A percentile compares a stretch with the other conserved stretches of the same genome.
Conservation (phyloP, 371 early-diverging fungal genomes). For the Apophysomyces sp. region DNA sequence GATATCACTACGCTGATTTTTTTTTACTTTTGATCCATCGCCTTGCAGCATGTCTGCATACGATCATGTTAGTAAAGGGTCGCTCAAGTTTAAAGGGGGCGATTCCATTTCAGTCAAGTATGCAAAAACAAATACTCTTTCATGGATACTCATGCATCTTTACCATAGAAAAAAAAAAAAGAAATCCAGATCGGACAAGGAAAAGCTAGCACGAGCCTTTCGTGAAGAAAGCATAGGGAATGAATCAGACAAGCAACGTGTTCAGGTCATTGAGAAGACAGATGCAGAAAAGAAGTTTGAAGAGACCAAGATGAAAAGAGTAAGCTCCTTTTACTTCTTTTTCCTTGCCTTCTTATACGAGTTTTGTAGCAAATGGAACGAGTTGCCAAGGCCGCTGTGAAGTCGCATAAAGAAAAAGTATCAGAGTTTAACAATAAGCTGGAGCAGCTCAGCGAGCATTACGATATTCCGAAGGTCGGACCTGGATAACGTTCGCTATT, state of each 20-base stretch:
- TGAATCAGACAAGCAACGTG: conserved; percentile 14
- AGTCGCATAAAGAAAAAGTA: conserved; percentile 67
- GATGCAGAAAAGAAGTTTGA: conserved; percentile 65
- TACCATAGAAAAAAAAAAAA: conserved; percentile 48
- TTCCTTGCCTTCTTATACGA: neutral
- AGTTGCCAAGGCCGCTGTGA: conserved; percentile 49
- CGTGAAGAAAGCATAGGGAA: conserved; percentile 25
- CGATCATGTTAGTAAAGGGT: conserved; percentile 54
- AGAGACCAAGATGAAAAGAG: conserved; percentile 56
- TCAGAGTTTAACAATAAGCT: conserved; percentile 63
- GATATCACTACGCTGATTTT: neutral
- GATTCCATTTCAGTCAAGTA: conserved; percentile 56
- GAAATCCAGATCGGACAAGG: conserved; percentile 50
- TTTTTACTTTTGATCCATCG: neutral
- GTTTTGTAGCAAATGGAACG: neutral
- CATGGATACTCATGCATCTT: neutral
- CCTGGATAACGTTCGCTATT: conserved; percentile 46
- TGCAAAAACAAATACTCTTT: neutral
- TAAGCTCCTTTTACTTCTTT: conserved; percentile 17
- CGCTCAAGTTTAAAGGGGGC: conserved; percentile 61
- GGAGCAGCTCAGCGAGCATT: conserved; percentile 69
- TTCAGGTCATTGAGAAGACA: conserved; percentile 50
- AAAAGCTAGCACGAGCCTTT: conserved; percentile 44
- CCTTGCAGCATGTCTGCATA: conserved; percentile 43
- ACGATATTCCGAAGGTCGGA: conserved; percentile 73